phyloP scores from a whole-genome alignment of 768 basidiomycete genomes.

The Piloderma croceum region DNA sequence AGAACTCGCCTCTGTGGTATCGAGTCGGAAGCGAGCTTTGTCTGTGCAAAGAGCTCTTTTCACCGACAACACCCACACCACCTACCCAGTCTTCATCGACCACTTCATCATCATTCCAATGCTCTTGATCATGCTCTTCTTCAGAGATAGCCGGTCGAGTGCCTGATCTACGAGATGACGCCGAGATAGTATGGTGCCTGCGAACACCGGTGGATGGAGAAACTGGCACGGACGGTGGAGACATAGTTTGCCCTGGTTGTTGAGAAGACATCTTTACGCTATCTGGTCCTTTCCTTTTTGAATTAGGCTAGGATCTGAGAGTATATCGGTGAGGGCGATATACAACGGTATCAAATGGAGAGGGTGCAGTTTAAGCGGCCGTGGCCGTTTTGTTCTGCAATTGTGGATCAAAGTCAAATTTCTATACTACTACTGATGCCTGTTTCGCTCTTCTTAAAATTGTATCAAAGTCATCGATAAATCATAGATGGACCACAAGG shows the following conservation, averaged over 20 bases:
- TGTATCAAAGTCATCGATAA: too few relatives aligned
- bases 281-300: too few relatives aligned
- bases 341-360: too few relatives aligned
- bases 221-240: slow-evolving; percentile 37
- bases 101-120: slow-evolving; percentile 70
- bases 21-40: slow-evolving; percentile 78
- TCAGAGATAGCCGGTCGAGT: slow-evolving; percentile 66
- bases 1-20: slow-evolving; percentile 63
- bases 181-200: slow-evolving; percentile 79
- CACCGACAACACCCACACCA: slow-evolving; percentile 76
- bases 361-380: too few relatives aligned
- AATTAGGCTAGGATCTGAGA: too few relatives aligned
- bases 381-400: too few relatives aligned
- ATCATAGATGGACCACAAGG: too few relatives aligned
- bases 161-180: slow-evolving; percentile 58
- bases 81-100: slow-evolving; percentile 81
- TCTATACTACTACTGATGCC: too few relatives aligned
- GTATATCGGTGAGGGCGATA: too few relatives aligned
- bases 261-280: too few relatives aligned
- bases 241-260: slow-evolving; percentile 31
- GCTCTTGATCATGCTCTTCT: slow-evolving; percentile 52
- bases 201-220: slow-evolving; percentile 49
- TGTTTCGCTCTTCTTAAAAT: too few relatives aligned
- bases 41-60: slow-evolving; percentile 73
- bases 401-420: too few relatives aligned